Percentiles rank a stretch among this genome's conserved stretches.
Evolutionary conservation across 148 eudicot species (phyloP).

Genomic region (Rhododendron simsii): DNA sequence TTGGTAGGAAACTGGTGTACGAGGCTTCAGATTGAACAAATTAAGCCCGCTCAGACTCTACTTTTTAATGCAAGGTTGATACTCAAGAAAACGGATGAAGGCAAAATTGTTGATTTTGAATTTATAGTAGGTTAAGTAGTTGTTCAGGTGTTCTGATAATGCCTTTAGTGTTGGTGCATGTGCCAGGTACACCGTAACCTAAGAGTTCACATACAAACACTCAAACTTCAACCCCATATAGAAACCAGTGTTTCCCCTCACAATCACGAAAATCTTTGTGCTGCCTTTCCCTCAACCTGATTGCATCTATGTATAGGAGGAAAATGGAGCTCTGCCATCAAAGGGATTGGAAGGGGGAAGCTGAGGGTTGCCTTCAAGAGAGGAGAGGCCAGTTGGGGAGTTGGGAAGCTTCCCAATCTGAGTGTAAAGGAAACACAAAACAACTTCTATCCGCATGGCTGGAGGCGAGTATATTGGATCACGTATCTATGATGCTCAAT

Average conservation of each 20-base stretch:
- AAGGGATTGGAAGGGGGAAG: not conserved
- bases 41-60: not conserved
- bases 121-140: not conserved
- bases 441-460: not conserved
- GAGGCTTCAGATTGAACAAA: not conserved
- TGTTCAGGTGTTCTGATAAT: not conserved
- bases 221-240: not conserved
- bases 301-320: not conserved
- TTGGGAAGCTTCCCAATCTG: not conserved
- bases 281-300: not conserved
- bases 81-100: not conserved
- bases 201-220: not conserved
- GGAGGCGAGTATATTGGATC: not conserved
- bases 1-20: not conserved
- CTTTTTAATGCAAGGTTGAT: not conserved
- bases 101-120: not conserved
- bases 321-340: not conserved
- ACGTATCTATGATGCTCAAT: not conserved
- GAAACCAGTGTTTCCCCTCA: not conserved
- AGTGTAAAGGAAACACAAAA: not conserved
- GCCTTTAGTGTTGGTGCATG: not conserved
- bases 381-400: not conserved
- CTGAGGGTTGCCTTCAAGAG: not conserved
- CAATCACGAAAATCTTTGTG: not conserved
- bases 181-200: not conserved